phyloP scores from a whole-genome alignment of 2,329 filamentous ascomycete genomes.

The Macrophomina pseudophaseolina region DNA sequence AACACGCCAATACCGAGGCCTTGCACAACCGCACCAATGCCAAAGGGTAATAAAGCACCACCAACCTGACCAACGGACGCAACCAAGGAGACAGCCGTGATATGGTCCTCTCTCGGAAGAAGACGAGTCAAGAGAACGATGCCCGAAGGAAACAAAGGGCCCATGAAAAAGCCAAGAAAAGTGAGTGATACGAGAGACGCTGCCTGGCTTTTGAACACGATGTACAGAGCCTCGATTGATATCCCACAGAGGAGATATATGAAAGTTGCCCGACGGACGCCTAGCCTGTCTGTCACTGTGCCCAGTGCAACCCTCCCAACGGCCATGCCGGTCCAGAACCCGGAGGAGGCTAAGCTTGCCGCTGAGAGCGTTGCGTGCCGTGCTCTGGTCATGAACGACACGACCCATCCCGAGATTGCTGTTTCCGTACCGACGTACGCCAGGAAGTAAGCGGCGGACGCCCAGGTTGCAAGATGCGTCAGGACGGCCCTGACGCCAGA shows the following conservation, averaged over 20 bases:
- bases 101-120: constrained; percentile 48
- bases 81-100: constrained; percentile 52
- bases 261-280: constrained; percentile 35
- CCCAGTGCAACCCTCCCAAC: constrained; percentile 45
- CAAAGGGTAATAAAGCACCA: constrained; percentile 50
- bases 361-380: constrained; percentile 45
- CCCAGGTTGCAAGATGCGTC: constrained; percentile 44
- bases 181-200: constrained; percentile 41
- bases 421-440: constrained; percentile 53
- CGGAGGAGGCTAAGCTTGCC: constrained; percentile 49
- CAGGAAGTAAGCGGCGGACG: constrained; percentile 51
- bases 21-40: constrained; percentile 49
- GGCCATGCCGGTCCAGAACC: constrained; percentile 54
- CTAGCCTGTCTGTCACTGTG: constrained; percentile 39
- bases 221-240: constrained; percentile 3
- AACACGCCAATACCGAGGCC: constrained; percentile 47
- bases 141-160: constrained; percentile 51
- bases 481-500: constrained; percentile 34
- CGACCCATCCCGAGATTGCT: constrained; percentile 54
- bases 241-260: constrained; percentile 32
- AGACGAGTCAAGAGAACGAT: constrained; percentile 46
- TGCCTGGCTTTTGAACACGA: constrained; percentile 29
- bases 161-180: constrained; percentile 47
- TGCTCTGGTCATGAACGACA: constrained; percentile 52
- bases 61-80: constrained; percentile 53